These are phyloP conservation scores for Aechmea fasciata DNA, from an alignment of 176 grass and related monocot species.

Conservation along the genomic window DNA sequence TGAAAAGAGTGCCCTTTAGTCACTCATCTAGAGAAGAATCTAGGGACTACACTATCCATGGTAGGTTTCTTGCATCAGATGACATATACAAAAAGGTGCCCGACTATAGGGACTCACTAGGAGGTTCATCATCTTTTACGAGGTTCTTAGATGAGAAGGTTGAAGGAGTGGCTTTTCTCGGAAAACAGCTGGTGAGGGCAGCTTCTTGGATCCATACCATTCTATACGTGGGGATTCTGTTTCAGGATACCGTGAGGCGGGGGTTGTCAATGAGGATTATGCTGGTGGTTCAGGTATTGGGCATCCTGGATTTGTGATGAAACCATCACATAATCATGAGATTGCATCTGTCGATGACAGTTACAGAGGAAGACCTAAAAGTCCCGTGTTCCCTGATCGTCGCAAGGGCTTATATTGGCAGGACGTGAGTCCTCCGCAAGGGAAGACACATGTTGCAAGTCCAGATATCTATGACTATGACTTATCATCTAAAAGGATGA, in stretches of 20 bases:
- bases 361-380: slow-evolving; percentile 38
- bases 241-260: slow-evolving; percentile 14
- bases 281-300: slow-evolving; percentile 23
- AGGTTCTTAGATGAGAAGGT: slow-evolving; percentile 34
- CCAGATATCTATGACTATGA: neutral
- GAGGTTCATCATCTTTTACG: slow-evolving; percentile 24
- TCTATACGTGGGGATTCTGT: slow-evolving; percentile 22
- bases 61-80: slow-evolving; percentile 31
- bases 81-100: slow-evolving; percentile 33
- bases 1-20: slow-evolving; percentile 23
- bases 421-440: slow-evolving; percentile 19
- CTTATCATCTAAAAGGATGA: slow-evolving; percentile 16
- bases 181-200: slow-evolving; percentile 30
- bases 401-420: slow-evolving; percentile 20
- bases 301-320: slow-evolving; percentile 17
- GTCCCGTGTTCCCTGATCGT: slow-evolving; percentile 28
- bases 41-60: slow-evolving; percentile 22
- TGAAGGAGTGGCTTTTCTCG: slow-evolving; percentile 9
- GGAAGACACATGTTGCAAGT: neutral
- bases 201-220: slow-evolving; percentile 15
- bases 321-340: slow-evolving; percentile 10
- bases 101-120: slow-evolving; percentile 20
- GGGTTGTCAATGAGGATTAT: slow-evolving; percentile 16
- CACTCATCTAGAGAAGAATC: slow-evolving; percentile 18
- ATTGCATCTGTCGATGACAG: slow-evolving; percentile 23